Evolutionary conservation across 2,329 filamentous ascomycete genomes (phyloP), one percentile per base, ranked within the genome.

Genomic region (Penicillium frequentans): DNA sequence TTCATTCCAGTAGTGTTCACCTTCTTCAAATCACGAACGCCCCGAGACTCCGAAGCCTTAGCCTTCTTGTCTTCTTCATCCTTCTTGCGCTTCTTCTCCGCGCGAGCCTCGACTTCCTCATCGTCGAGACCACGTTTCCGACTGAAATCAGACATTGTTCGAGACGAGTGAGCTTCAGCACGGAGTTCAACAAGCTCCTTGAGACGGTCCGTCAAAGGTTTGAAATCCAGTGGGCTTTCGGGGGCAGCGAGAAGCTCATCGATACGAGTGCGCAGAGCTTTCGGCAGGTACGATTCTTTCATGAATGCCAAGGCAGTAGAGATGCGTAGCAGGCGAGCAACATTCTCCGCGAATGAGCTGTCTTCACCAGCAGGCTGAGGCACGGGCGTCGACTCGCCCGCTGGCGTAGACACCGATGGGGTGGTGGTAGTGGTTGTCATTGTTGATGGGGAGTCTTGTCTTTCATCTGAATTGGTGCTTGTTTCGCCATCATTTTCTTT

Each of bases 1-100:
- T 90, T 95, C 95, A 99, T 99, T 1, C 95, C 95, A 23, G 78
- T 85, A 0, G 89, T 93, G 75, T 98, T 90, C 48, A 93, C 93
- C 78, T 98, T 99, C 73, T 90, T 90, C 68, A 99, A 73, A 48
- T 93, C 84, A 70, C 87, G 88, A 1, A 97, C 86, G 0, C 86
- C 93, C 27, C 86, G 82, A 60, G 90, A 95, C 76, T 90, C 84
- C 24, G 79, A 81, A 3, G 84, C 85, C 77, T 96, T 93, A 75
- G 88, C 93, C 73, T 86, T 88, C 77, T 88, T 90, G 57, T 96
- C 93, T 57, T 96, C 93, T 60, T 96, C 93, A 50, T 96, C 92
- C 76, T 89, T 86, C 73, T 88, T 93, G 44, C 88, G 81, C 78
- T 89, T 93, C 84, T 95, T 96, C 72, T 93, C 90, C 3, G 86